Percentiles rank a stretch among this genome's conserved stretches.
phyloP scores from a whole-genome alignment of 176 grass and related monocot species.

The Eragrostis nindensis region DNA sequence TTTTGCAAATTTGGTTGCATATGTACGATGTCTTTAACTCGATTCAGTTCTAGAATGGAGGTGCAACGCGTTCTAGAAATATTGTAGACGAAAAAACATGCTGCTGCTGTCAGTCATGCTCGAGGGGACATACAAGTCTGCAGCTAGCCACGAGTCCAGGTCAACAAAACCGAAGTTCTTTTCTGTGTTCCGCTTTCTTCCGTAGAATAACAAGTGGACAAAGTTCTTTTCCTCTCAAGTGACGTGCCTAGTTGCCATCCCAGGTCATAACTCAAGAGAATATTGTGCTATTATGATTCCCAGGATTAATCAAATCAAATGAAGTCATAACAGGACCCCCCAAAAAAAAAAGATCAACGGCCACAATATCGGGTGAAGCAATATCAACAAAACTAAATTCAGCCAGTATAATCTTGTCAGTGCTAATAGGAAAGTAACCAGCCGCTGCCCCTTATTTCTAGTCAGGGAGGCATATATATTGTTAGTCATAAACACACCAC shows the following conservation, averaged over 20 bases:
- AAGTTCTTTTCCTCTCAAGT: not conserved
- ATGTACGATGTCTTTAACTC: too few species aligned
- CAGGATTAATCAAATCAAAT: not conserved
- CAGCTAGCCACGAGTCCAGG: not conserved
- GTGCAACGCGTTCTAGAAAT: not conserved
- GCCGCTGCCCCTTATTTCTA: not conserved
- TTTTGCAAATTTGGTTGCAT: not conserved
- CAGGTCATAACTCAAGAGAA: not conserved
- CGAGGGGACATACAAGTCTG: not conserved
- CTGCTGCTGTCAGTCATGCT: not conserved
- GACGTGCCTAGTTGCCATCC: not conserved
- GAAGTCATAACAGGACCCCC: not conserved
- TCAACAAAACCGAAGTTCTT: conserved; percentile 14
- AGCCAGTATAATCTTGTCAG: not conserved
- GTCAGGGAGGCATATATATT: not conserved
- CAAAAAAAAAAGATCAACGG: not conserved
- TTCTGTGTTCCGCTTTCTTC: conserved; percentile 14
- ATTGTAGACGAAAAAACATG: not conserved
- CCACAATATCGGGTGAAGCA: too few species aligned
- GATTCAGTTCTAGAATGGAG: not conserved
- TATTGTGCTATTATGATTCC: not conserved
- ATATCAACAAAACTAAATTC: not conserved
- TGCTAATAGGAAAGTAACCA: not conserved
- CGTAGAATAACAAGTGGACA: not conserved
- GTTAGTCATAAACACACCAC: not conserved